Conservation (phyloP, 495 filamentous ascomycete species). For the Aspergillus steynii region DNA sequence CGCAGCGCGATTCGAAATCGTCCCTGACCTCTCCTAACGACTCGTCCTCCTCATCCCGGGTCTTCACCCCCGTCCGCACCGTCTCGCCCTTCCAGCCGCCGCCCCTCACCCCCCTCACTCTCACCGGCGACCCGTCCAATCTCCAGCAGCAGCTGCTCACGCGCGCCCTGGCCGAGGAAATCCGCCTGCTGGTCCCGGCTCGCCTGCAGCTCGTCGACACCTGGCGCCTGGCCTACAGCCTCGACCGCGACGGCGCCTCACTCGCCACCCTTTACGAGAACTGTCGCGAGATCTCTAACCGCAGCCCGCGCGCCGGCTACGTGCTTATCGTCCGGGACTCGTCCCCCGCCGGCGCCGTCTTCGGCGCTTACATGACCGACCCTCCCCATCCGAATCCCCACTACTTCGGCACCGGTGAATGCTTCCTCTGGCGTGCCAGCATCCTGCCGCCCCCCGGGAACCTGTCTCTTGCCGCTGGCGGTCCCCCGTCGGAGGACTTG, state of each 20-base stretch:
- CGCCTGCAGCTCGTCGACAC: conserved; percentile 82
- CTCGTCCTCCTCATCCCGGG: conserved; percentile 30
- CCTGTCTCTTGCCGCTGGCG: conserved; percentile 42
- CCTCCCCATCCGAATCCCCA: conserved; percentile 74
- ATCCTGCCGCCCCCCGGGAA: conserved; percentile 48
- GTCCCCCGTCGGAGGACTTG: conserved; percentile 36
- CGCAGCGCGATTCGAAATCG: conserved; percentile 20
- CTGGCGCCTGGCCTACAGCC: conserved; percentile 83
- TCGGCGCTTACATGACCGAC: conserved; percentile 94
- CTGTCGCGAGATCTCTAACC: conserved; percentile 56
- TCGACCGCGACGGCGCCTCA: conserved; percentile 91
- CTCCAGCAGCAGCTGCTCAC: conserved; percentile 59
- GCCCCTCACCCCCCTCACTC: conserved; percentile 56
- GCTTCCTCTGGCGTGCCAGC: conserved; percentile 92
- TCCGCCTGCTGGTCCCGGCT: conserved; percentile 82
- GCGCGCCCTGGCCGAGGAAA: conserved; percentile 83
- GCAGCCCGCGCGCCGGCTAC: conserved; percentile 75
- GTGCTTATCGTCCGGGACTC: conserved; percentile 82
- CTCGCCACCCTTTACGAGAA: conserved; percentile 83
- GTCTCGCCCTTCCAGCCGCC: conserved; percentile 63
- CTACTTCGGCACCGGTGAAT: conserved; percentile 95
- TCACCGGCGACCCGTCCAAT: conserved; percentile 36
- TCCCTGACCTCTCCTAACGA: conserved; percentile 27
- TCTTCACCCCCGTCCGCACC: conserved; percentile 53
- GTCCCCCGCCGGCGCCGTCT: conserved; percentile 59